Evolutionary conservation across 179 eudicot species (phyloP), one percentile per base, ranked within the genome.

Genomic region (Dionaea muscipula): DNA sequence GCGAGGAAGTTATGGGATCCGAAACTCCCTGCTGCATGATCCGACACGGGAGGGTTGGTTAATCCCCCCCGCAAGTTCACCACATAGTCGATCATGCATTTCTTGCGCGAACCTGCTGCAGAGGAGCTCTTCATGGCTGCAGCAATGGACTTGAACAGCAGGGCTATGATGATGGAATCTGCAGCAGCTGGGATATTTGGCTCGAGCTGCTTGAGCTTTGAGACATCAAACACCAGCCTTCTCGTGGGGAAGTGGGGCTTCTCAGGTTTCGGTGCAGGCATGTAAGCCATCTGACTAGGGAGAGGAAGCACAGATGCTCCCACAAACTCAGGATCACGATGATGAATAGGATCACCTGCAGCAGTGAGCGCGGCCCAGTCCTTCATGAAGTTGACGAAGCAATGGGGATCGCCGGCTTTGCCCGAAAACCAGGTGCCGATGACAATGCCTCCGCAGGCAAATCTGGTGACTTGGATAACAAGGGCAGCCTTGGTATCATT

Each of bases 371-470:
- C 35, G 5, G 35, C 35, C 35, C 35, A 31, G 35, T 31, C 74
- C 26, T 24, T 65, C 70, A 70, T 70, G 54, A 70, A 70, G 7
- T 66, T 26, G 12, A 69, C 65, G 33, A 65, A 65, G 2, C 66
- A 64, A 57, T 69, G 66, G 21, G 69, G 72, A 72, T 72, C 76
- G 12, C 55, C 61, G n/a, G 68, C 59, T 66, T 63, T 67, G 26
- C 68, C 72, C 6, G 72, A 72, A 65, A 68, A 67, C 40, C 76
- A 67, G 5, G 68, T 36, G 5, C 69, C 72, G 0, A 72, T 24
- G 0, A 62, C 72, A 52, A 59, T 36, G 2, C 76, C 76, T 10
- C 76, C 76, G 63, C 76, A 72, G 28, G 35, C 60, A 8, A 72
- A 67, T 10, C 38, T 48, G 26, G 59, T 72, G 40, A 59, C 31